phyloP scores from a whole-genome alignment of 139 green algal species.

The Axilococcus clingmanii region DNA sequence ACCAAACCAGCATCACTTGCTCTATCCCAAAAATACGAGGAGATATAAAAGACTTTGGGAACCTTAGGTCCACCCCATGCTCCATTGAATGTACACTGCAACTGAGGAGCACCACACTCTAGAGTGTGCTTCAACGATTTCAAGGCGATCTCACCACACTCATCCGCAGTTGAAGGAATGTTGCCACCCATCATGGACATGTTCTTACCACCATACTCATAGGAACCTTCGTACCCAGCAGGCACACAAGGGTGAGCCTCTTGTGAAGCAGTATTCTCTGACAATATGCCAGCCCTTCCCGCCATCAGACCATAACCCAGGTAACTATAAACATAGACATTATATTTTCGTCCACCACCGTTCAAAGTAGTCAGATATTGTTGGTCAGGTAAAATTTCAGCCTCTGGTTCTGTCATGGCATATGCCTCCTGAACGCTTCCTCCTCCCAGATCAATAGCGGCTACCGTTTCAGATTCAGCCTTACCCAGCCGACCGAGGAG shows the following conservation, averaged over 20 bases:
- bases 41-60: slow-evolving; percentile 71
- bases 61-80: slow-evolving; percentile 63
- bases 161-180: slow-evolving; percentile 1
- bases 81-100: slow-evolving; percentile 86
- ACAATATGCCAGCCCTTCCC: slow-evolving; percentile 75
- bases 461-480: slow-evolving; percentile 58
- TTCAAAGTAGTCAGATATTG: slow-evolving; percentile 59
- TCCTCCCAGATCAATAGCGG: slow-evolving; percentile 78
- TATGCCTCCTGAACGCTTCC: slow-evolving; percentile 75
- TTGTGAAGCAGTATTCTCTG: slow-evolving; percentile 17
- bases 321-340: slow-evolving; percentile 95
- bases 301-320: slow-evolving; percentile 97
- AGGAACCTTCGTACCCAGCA: slow-evolving; percentile 32
- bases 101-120: slow-evolving; percentile 43
- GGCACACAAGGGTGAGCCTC: slow-evolving; percentile 65
- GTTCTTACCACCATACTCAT: slow-evolving; percentile 50
- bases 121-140: slow-evolving; percentile 25
- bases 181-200: slow-evolving; percentile 4
- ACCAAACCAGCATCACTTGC: slow-evolving; percentile 44
- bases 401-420: slow-evolving; percentile 51
- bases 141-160: slow-evolving; percentile 25
- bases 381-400: slow-evolving; percentile 34
- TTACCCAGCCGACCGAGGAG: slow-evolving; percentile 74
- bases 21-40: slow-evolving; percentile 95
- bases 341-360: slow-evolving; percentile 54